Conservation (phyloP, 2,329 filamentous ascomycete genomes). For the Alternaria angustiovoidea region DNA sequence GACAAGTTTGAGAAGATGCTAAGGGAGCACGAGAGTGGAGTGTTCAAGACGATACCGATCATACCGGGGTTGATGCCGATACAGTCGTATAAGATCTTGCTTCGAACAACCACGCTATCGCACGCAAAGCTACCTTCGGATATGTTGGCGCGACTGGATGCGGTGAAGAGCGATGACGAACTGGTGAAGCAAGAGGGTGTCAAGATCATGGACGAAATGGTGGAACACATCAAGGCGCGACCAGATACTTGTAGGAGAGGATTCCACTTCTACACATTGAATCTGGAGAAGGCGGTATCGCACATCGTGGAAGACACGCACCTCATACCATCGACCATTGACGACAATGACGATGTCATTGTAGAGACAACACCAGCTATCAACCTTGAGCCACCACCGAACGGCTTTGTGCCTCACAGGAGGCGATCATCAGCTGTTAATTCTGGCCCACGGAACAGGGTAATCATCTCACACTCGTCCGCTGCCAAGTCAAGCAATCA, state of each 20-base stretch:
- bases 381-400: constrained; percentile 42
- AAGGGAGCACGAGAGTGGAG: constrained; percentile 80
- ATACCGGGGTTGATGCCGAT: constrained; percentile 97
- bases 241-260: constrained; percentile 61
- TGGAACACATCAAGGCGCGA: constrained; percentile 78
- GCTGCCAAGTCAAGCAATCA: constrained; percentile 61
- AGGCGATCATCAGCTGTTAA: constrained; percentile 80
- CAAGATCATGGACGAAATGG: constrained; percentile 83
- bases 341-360: constrained; percentile 55
- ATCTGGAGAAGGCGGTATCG: constrained; percentile 93
- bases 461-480: constrained; percentile 76
- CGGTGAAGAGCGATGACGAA: constrained; percentile 80
- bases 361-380: constrained; percentile 57
- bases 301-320: constrained; percentile 87
- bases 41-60: constrained; percentile 86
- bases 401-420: constrained; percentile 42
- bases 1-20: constrained; percentile 78
- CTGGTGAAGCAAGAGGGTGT: constrained; percentile 81
- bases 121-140: constrained; percentile 80
- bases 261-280: constrained; percentile 97
- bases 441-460: constrained; percentile 84
- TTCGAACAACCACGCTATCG: constrained; percentile 91
- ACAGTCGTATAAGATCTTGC: constrained; percentile 95
- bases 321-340: constrained; percentile 71
- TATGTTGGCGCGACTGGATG: constrained; percentile 74